Percentiles rank a stretch among this genome's conserved stretches.
These are phyloP conservation scores for Linum tenue DNA, from an alignment of 345 rosid species.

Conservation along the genomic window DNA sequence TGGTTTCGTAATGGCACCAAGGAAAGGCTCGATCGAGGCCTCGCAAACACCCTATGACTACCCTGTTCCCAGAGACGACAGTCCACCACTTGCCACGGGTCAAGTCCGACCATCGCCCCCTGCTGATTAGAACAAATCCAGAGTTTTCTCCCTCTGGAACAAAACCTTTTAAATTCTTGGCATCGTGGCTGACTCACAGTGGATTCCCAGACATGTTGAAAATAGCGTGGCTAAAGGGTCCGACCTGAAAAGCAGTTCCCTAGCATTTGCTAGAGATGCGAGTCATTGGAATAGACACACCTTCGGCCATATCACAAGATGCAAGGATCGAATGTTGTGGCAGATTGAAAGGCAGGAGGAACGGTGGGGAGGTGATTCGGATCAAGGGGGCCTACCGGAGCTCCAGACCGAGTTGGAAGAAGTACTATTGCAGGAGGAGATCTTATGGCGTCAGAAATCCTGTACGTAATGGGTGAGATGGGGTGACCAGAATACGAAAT, in stretches of 20 bases:
- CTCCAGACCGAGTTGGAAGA: background rate
- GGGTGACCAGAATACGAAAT: background rate
- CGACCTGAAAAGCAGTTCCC: background rate
- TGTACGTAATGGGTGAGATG: background rate
- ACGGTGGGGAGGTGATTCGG: background rate
- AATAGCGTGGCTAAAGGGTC: background rate
- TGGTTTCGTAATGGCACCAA: too few species aligned
- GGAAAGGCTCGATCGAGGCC: background rate
- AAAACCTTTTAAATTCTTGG: background rate
- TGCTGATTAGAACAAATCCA: background rate
- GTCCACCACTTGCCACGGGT: background rate
- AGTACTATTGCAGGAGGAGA: background rate
- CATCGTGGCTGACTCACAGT: background rate
- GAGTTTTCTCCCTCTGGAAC: background rate
- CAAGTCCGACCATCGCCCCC: background rate
- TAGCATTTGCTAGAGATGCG: background rate
- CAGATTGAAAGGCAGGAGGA: background rate
- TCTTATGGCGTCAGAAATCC: background rate
- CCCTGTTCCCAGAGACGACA: too few species aligned
- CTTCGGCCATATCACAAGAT: background rate
- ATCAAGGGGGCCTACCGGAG: background rate
- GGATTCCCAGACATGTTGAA: too few species aligned
- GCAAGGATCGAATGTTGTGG: background rate
- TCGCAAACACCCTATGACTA: background rate
- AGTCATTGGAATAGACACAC: background rate